Percentiles rank a stretch among this genome's conserved stretches.
Evolutionary conservation across 2,329 filamentous ascomycete genomes (phyloP).

Genomic region (Fusarium sublunatum): DNA sequence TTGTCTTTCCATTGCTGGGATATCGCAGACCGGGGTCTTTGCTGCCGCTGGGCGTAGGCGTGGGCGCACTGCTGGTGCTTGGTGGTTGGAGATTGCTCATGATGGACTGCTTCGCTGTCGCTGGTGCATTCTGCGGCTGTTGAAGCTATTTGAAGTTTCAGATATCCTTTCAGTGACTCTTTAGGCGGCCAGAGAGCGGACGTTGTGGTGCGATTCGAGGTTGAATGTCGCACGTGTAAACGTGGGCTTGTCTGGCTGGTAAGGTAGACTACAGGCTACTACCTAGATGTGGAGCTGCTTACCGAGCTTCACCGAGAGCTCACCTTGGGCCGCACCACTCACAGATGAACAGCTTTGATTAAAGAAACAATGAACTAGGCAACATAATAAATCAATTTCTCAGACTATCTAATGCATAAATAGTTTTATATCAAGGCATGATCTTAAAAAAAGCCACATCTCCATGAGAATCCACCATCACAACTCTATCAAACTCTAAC

Average conservation of each 20-base stretch:
- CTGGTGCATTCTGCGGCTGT: slow-evolving; percentile 36
- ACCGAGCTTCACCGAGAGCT: slow-evolving; percentile 41
- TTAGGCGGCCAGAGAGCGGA: neutral
- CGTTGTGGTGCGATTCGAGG: slow-evolving; percentile 4
- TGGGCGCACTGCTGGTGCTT: slow-evolving; percentile 54
- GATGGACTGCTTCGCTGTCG: slow-evolving; percentile 32
- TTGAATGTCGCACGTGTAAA: slow-evolving; percentile 37
- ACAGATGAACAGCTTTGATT: neutral
- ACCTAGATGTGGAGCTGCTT: slow-evolving; percentile 40
- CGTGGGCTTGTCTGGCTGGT: slow-evolving; percentile 31
- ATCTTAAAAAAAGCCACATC: neutral
- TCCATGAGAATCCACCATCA: neutral
- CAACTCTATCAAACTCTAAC: neutral
- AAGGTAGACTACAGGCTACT: slow-evolving; percentile 12
- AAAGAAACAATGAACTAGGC: neutral
- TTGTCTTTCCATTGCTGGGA: slow-evolving; percentile 93
- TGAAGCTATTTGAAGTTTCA: neutral
- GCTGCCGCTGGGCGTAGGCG: slow-evolving; percentile 44
- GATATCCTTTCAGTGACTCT: neutral
- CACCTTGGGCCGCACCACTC: slow-evolving; percentile 9
- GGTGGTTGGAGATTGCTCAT: slow-evolving; percentile 64
- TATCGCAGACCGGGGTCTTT: slow-evolving; percentile 79
- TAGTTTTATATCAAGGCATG: neutral
- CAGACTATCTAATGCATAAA: neutral
- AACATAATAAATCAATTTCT: neutral